phyloP scores from a whole-genome alignment of 306 rosid genomes.

The Malus domestica region ASM211411v1 NC_041795.1:24995001-24995500 shows the following conservation, averaged over 20 bases:
- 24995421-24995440: constrained; percentile 60
- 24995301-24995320: constrained; percentile 75
- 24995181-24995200: constrained; percentile 91
- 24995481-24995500: constrained; percentile 39
- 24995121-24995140: constrained; percentile 95
- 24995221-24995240: constrained; percentile 99
- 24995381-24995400: constrained; percentile 58
- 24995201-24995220: constrained; percentile 93
- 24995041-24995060: constrained; percentile 21
- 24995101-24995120: constrained; percentile 84
- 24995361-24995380: constrained; percentile 66
- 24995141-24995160: constrained; percentile 87
- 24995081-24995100: constrained; percentile 35
- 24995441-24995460: constrained; percentile 32
- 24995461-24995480: constrained; percentile 25
- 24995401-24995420: constrained; percentile 83
- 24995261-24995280: constrained; percentile 99
- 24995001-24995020: constrained; percentile 20
- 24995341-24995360: constrained; percentile 87
- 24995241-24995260: constrained; percentile 93
- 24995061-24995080: constrained; percentile 15
- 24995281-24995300: constrained; percentile 79
- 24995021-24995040: constrained; percentile 19
- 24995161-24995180: constrained; percentile 82
- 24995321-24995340: constrained; percentile 90